These are phyloP conservation scores for Trichoderma semiorbis DNA, from an alignment of 2,329 filamentous ascomycete genomes.

Conservation along the genomic window DNA sequence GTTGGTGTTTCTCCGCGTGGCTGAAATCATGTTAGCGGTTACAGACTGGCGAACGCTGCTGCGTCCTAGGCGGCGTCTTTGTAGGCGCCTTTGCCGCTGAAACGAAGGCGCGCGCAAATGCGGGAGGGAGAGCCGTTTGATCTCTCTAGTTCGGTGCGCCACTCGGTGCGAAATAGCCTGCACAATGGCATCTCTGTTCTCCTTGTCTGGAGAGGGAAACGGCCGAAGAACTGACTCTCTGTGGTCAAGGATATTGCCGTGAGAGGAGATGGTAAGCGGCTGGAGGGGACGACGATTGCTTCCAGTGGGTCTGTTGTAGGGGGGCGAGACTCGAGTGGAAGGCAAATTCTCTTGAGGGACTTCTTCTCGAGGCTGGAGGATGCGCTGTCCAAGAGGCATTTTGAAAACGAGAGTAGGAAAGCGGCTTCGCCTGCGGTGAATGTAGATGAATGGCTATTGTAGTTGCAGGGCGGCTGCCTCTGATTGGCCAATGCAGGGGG, in stretches of 20 bases:
- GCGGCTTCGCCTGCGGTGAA: conserved; percentile 1
- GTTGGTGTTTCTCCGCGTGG: conserved; percentile 28
- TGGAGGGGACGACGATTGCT: conserved; percentile 27
- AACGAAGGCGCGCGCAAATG: background rate
- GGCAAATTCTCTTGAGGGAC: conserved; percentile 9
- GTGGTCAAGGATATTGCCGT: conserved; percentile 23
- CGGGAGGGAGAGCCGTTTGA: conserved; percentile 18
- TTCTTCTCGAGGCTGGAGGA: background rate
- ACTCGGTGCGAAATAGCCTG: conserved; percentile 21
- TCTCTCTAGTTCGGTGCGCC: conserved; percentile 14
- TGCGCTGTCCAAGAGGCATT: conserved; percentile 6
- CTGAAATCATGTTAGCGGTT: conserved; percentile 26
- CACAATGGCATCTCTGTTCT: conserved; percentile 26
- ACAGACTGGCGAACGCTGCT: background rate
- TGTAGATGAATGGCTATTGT: conserved; percentile 3
- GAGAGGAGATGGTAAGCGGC: conserved; percentile 26
- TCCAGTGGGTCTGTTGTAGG: background rate
- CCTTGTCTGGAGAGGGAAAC: conserved; percentile 28
- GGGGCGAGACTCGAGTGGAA: background rate
- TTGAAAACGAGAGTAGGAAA: background rate
- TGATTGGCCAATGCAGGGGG: background rate
- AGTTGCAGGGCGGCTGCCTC: background rate
- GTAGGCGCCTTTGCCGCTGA: background rate
- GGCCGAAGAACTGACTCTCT: conserved; percentile 25
- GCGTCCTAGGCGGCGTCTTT: background rate